Evolutionary conservation across 192 early-diverging fungal species (phyloP), one percentile per base, ranked within the genome.

Genomic region (Blastocladiella britannica): DNA sequence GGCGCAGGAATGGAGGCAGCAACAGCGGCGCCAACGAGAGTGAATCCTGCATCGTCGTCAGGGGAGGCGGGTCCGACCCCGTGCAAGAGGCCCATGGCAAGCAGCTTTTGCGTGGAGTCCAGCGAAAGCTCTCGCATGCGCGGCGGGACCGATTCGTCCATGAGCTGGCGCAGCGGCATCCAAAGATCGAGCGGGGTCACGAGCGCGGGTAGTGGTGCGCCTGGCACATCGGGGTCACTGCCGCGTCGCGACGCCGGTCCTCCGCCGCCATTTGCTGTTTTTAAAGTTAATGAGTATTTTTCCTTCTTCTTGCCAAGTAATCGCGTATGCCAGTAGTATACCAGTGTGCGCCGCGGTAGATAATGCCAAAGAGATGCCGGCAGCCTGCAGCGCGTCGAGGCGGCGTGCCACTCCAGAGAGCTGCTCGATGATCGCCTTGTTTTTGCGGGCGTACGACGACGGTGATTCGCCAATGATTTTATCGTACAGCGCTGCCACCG

Each of bases 61-160:
- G 1, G 61, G 31, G 25, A 71, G 65, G 28, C 69, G 65, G 60
- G 53, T 8, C 25, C 25, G 47, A 24, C 37, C 15, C 64, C 64
- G 15, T 28, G 9, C 7, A 80, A 61, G 4, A 68, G 29, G 7
- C 70, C 56, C 55, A 66, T 67, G 28, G 79, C 74, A 53, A 79
- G 70, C 29, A 81, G 66, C 56, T 80, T 78, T 29, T 77, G 70
- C 25, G 80, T 28, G 22, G 58, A 53, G 60, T 76, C 72, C 20
- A 81, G 65, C 9, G 79, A 66, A 24, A 52, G 61, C 54, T 81
- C 75, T 18, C 73, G 62, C 15, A 72, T 65, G 60, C 52, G 43
- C 28, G 7, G 63, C 56, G 5, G 67, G 63, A 15, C 64, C 64
- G 12, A 69, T 65, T 9, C 70, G 54, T 58, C 65, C 58, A 65